A percentile compares a stretch with the other conserved stretches of the same genome.
These are phyloP conservation scores for Serendipita sp. DNA, from an alignment of 768 basidiomycete genomes.

Conservation along the genomic window DNA sequence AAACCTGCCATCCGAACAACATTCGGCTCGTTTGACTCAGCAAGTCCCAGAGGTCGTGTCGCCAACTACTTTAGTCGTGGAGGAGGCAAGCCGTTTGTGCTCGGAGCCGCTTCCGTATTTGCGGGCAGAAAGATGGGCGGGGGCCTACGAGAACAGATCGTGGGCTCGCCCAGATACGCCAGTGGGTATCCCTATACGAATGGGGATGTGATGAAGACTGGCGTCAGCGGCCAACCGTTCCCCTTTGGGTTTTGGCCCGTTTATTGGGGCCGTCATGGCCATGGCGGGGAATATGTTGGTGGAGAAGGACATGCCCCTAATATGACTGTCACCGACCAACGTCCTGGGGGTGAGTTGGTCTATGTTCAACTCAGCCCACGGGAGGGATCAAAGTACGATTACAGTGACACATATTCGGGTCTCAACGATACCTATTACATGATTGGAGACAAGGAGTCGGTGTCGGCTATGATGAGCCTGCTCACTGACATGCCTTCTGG, in stretches of 20 bases:
- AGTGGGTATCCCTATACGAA: constrained; percentile 32
- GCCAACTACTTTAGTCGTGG: constrained; percentile 21
- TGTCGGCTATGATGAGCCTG: neutral
- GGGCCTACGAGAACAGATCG: constrained; percentile 30
- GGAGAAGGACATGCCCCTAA: neutral
- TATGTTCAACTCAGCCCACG: neutral
- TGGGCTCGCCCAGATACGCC: constrained; percentile 38
- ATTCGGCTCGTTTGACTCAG: too few relatives aligned
- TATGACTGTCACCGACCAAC: neutral
- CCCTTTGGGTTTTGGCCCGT: neutral
- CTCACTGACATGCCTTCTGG: neutral
- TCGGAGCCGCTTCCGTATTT: constrained; percentile 28
- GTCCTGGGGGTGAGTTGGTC: neutral
- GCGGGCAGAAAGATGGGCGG: constrained; percentile 34
- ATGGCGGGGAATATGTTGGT: neutral
- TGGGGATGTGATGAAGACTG: neutral
- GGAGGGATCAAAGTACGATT: neutral
- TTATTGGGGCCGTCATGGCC: neutral
- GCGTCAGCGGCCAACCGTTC: neutral
- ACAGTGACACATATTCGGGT: neutral
- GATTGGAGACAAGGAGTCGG: neutral
- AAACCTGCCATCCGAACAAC: neutral
- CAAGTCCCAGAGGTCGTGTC: neutral
- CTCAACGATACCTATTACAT: neutral
- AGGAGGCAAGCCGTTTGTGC: constrained; percentile 20